Percentiles rank a stretch among this genome's conserved stretches.
These are phyloP conservation scores for Closterium sp. DNA, from an alignment of 139 green algal species.

Conservation along the genomic window DNA sequence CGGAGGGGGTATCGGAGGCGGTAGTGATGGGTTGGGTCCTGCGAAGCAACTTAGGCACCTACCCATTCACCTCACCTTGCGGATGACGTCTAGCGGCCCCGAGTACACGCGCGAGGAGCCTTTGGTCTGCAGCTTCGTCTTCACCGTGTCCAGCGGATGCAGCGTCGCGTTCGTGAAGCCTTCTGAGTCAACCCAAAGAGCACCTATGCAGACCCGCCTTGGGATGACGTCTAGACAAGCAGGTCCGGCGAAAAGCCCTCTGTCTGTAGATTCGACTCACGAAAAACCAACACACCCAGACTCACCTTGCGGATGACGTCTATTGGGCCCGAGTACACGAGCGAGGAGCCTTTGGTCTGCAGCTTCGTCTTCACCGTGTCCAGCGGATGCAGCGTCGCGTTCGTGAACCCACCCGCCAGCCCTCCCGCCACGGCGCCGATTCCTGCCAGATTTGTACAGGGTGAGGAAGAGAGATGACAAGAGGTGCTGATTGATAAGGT, in stretches of 20 bases:
- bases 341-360: slow-evolving; percentile 22
- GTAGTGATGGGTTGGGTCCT: no score
- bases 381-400: slow-evolving; percentile 52
- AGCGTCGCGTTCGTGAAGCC: no score
- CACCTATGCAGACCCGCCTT: no score
- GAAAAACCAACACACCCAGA: neutral
- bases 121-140: slow-evolving; percentile 52
- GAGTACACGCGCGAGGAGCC: slow-evolving; percentile 26
- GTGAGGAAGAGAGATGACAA: no score
- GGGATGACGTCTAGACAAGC: no score
- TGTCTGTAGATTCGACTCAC: no score
- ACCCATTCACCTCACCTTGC: slow-evolving; percentile 6
- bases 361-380: slow-evolving; percentile 60
- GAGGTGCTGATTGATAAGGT: no score
- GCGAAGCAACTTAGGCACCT: no score
- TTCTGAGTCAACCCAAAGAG: no score
- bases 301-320: slow-evolving; percentile 46
- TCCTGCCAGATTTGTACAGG: neutral
- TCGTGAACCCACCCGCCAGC: slow-evolving; percentile 51
- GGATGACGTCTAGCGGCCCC: slow-evolving; percentile 37
- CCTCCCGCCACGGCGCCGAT: slow-evolving; percentile 50
- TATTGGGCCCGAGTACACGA: slow-evolving; percentile 32
- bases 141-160: no score
- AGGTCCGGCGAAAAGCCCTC: no score
- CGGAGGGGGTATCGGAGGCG: no score